phyloP scores from a whole-genome alignment of 225 moss, liverwort and hornwort species.

The Climacium dendroides region DNA sequence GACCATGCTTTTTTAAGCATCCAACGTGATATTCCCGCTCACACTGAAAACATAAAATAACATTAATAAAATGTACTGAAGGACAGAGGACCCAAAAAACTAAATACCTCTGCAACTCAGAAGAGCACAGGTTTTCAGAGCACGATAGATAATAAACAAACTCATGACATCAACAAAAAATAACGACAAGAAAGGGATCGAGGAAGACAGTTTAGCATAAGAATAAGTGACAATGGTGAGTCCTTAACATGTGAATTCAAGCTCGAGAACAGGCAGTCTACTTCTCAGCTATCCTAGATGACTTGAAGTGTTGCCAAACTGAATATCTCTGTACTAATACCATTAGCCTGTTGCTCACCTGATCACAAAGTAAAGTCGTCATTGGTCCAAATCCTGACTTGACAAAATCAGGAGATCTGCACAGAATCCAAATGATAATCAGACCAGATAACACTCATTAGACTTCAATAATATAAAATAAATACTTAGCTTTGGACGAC shows the following conservation, averaged over 20 bases:
- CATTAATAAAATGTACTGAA: neutral
- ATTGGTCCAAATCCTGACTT: slow-evolving; percentile 86
- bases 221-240: neutral
- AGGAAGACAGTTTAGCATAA: neutral
- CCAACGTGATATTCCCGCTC: slow-evolving; percentile 97
- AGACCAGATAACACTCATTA: neutral
- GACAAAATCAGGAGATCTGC: slow-evolving; percentile 85
- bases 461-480: neutral
- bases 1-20: slow-evolving; percentile 84
- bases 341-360: slow-evolving; percentile 35
- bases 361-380: slow-evolving; percentile 95
- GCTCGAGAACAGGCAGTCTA: neutral
- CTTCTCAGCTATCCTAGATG: neutral
- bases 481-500: neutral
- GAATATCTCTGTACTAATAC: neutral
- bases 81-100: neutral
- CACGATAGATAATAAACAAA: neutral
- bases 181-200: neutral
- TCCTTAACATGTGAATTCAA: neutral
- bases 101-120: neutral
- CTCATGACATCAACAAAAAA: neutral
- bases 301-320: neutral
- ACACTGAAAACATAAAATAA: slow-evolving; percentile 43
- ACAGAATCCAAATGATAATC: neutral
- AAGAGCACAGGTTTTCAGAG: neutral